Evolutionary conservation across 306 rosid species (phyloP).

Genomic region (Cicer bijugum): DNA sequence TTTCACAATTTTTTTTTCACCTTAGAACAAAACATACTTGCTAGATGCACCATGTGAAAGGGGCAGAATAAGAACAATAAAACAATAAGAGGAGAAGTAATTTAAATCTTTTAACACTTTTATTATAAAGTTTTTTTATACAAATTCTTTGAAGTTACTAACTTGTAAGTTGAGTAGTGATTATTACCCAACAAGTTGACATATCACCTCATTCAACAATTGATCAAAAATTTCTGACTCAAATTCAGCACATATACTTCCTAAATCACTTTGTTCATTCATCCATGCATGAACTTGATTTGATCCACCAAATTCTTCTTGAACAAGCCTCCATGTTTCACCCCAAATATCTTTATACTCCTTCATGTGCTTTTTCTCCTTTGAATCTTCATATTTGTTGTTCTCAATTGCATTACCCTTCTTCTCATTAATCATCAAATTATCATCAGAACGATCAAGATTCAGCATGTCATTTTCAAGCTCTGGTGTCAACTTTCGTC

Average conservation of each 20-base stretch:
- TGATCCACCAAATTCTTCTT: constrained; percentile 55
- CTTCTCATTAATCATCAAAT: constrained; percentile 53
- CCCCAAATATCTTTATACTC: constrained; percentile 44
- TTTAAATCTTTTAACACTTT: constrained; percentile 40
- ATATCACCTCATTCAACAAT: constrained; percentile 61
- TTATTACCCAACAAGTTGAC: constrained; percentile 45
- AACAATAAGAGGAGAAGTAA: neutral
- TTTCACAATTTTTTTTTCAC: too few species aligned
- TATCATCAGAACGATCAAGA: constrained; percentile 47
- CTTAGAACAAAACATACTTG: too few species aligned
- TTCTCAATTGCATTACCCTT: constrained; percentile 40
- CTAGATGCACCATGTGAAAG: neutral
- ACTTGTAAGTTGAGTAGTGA: constrained; percentile 17
- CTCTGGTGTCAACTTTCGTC: constrained; percentile 68
- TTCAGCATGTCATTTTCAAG: constrained; percentile 46
- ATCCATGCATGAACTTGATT: constrained; percentile 46
- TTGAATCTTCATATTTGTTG: constrained; percentile 38
- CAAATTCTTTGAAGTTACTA: constrained; percentile 26
- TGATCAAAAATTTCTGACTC: constrained; percentile 58
- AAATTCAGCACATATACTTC: constrained; percentile 54
- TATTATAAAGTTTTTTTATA: constrained; percentile 36
- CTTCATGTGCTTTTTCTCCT: constrained; percentile 34
- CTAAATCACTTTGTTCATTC: constrained; percentile 49
- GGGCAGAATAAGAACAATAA: neutral
- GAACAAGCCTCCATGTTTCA: constrained; percentile 53